Percentiles rank a stretch among this genome's conserved stretches.
Conservation (phyloP, 2,329 filamentous ascomycete genomes). For the Coniochaeta sp. region DNA sequence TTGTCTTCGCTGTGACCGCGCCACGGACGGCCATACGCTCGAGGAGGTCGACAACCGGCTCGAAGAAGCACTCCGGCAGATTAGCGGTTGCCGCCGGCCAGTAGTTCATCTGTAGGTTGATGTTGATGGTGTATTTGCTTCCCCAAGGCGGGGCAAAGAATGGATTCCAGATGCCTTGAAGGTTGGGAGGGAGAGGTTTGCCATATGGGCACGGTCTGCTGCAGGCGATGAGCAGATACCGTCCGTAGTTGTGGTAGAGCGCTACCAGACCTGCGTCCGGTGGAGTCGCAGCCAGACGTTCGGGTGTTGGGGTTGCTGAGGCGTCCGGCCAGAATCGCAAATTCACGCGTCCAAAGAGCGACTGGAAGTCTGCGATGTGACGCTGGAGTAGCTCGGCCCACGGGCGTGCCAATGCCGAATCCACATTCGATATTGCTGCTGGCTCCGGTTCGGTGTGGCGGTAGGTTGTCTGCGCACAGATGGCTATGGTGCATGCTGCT, state of each 20-base stretch:
- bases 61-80: constrained; percentile 22
- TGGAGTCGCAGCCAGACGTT: constrained; percentile 7
- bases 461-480: constrained; percentile 31
- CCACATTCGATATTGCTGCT: constrained; percentile 18
- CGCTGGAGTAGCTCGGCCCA: constrained; percentile 12
- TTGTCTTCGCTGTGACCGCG: constrained; percentile 19
- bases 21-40: constrained; percentile 26
- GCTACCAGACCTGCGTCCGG: constrained; percentile 17
- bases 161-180: constrained; percentile 37
- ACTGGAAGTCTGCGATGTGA: constrained; percentile 13
- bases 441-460: constrained; percentile 19
- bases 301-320: constrained; percentile 10
- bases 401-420: constrained; percentile 7
- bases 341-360: constrained; percentile 13
- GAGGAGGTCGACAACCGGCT: constrained; percentile 29
- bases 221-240: constrained; percentile 28
- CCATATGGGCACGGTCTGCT: constrained; percentile 4
- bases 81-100: constrained; percentile 27
- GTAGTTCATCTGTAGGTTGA: constrained; percentile 47
- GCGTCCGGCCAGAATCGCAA: constrained; percentile 17
- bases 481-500: constrained; percentile 23
- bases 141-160: constrained; percentile 35
- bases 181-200: constrained; percentile 29
- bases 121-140: constrained; percentile 41
- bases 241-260: constrained; percentile 28